phyloP scores from a whole-genome alignment of 768 basidiomycete species.

The Wakefieldia striispora region DNA sequence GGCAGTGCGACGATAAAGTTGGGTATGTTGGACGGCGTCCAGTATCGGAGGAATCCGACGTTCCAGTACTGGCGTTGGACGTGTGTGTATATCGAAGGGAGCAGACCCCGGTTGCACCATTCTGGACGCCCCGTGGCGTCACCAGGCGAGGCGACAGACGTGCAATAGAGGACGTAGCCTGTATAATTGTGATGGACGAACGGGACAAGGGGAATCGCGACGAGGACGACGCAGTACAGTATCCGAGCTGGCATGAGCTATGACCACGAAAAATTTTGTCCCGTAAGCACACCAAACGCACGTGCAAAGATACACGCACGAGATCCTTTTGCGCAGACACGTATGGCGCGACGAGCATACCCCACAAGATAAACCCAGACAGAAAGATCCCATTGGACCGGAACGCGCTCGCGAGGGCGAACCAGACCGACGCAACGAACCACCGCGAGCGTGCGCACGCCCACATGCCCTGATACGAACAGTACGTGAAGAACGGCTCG shows the following conservation, averaged over 20 bases:
- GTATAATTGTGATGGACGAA: slow-evolving; percentile 69
- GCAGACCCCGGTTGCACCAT: slow-evolving; percentile 60
- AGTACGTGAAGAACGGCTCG: slow-evolving; percentile 83
- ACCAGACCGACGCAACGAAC: slow-evolving; percentile 54
- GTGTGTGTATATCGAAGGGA: slow-evolving; percentile 78
- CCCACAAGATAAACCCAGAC: slow-evolving; percentile 79
- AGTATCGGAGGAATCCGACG: slow-evolving; percentile 82
- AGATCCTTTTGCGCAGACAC: slow-evolving; percentile 35
- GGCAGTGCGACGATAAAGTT: slow-evolving; percentile 84
- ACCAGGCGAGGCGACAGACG: neutral
- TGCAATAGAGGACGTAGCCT: slow-evolving; percentile 71
- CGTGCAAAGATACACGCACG: slow-evolving; percentile 14
- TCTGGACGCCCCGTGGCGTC: slow-evolving; percentile 14
- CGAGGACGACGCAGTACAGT: slow-evolving; percentile 39
- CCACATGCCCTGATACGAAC: slow-evolving; percentile 59
- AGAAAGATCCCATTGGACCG: slow-evolving; percentile 79
- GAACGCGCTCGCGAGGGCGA: slow-evolving; percentile 62
- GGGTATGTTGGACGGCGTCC: slow-evolving; percentile 78
- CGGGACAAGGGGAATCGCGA: slow-evolving; percentile 53
- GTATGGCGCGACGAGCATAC: slow-evolving; percentile 54
- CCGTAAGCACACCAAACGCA: neutral
- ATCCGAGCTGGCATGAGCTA: slow-evolving; percentile 37
- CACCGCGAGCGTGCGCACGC: slow-evolving; percentile 41
- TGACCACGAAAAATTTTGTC: neutral
- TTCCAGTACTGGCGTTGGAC: slow-evolving; percentile 89